Evolutionary conservation across 768 basidiomycete genomes (phyloP).

Genomic region (Suillus decipiens): DNA sequence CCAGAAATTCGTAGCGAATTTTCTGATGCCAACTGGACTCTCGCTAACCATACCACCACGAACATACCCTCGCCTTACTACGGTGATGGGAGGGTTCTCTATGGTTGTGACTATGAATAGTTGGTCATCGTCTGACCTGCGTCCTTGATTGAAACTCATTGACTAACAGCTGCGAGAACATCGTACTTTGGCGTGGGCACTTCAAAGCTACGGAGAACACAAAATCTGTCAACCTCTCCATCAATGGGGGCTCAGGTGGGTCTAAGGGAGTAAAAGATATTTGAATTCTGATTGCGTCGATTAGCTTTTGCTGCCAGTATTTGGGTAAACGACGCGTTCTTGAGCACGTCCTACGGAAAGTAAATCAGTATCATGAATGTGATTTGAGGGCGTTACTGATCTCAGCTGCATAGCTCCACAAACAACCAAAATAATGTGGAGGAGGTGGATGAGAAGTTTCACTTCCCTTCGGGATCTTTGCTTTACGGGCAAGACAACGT

Average conservation of each 20-base stretch:
- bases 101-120: conserved; percentile 89
- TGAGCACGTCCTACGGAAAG: conserved; percentile 77
- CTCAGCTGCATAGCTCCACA: conserved; percentile 50
- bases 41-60: conserved; percentile 69
- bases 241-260: conserved; percentile 79
- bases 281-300: neutral
- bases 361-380: conserved; percentile 32
- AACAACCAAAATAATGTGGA: conserved; percentile 61
- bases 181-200: conserved; percentile 81
- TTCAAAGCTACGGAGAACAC: conserved; percentile 64
- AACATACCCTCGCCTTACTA: conserved; percentile 72
- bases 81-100: conserved; percentile 76
- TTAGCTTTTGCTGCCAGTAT: conserved; percentile 78
- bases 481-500: conserved; percentile 62
- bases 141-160: conserved; percentile 12
- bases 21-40: conserved; percentile 63
- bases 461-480: conserved; percentile 60
- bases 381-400: neutral
- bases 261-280: conserved; percentile 1
- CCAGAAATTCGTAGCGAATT: conserved; percentile 65
- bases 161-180: conserved; percentile 70
- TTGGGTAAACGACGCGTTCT: conserved; percentile 74
- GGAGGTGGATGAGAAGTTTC: conserved; percentile 61
- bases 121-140: conserved; percentile 36
- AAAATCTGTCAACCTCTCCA: conserved; percentile 68